Percentiles rank a stretch among this genome's conserved stretches.
These are phyloP conservation scores for Crucibulum laeve DNA, from an alignment of 768 basidiomycete genomes.

Conservation along the genomic window DNA sequence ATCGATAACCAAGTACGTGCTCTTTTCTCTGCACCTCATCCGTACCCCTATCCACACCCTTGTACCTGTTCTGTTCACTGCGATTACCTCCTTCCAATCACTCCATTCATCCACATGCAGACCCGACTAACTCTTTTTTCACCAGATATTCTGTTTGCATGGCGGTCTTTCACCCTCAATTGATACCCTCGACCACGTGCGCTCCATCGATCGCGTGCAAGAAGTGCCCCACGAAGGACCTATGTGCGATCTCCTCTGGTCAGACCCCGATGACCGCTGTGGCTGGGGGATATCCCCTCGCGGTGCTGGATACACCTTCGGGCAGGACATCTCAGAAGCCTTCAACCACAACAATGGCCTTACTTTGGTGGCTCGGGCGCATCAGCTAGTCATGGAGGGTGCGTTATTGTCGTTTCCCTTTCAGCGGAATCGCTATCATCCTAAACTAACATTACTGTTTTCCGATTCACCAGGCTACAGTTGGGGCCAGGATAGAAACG, in stretches of 20 bases:
- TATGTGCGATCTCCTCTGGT: constrained; percentile 99
- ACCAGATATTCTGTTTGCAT: constrained; percentile 96
- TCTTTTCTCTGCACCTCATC: constrained; percentile 3
- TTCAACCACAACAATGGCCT: constrained; percentile 99
- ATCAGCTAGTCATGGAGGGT: constrained; percentile 98
- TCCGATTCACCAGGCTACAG: constrained; percentile 91
- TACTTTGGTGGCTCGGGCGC: constrained; percentile 90
- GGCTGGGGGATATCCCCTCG: constrained; percentile 99
- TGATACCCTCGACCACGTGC: constrained; percentile 98
- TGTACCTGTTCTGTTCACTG: not conserved
- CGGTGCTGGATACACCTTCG: constrained; percentile 98
- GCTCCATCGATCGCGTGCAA: constrained; percentile 97
- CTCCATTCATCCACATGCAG: constrained; percentile 1
- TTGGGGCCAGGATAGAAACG: constrained; percentile 99
- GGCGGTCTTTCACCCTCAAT: constrained; percentile 98
- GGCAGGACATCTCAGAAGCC: constrained; percentile 97
- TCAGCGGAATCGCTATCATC: constrained; percentile 4
- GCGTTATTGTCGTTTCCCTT: constrained; percentile 20
- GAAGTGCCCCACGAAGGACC: constrained; percentile 99
- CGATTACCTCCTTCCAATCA: constrained; percentile 2
- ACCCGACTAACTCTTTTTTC: constrained; percentile 3
- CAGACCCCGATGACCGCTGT: constrained; percentile 98
- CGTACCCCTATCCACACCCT: constrained; percentile 1
- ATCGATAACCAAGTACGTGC: constrained; percentile 96
- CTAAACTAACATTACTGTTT: constrained; percentile 1